Evolutionary conservation across 1,284 basidiomycete genomes (phyloP).

Genomic region (Trichosporon asahii): DNA sequence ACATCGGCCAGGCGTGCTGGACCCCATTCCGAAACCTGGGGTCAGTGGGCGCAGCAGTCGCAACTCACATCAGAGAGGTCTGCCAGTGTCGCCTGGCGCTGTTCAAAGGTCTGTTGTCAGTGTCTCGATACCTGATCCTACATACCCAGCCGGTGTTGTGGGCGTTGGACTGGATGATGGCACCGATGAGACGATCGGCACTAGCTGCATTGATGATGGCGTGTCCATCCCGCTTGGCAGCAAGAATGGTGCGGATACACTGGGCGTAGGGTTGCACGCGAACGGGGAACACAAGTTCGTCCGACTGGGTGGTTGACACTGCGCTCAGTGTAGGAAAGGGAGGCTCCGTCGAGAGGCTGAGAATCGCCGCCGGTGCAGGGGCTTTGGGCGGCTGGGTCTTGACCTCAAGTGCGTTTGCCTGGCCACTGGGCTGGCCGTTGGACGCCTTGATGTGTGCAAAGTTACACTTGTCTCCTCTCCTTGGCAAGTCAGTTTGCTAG

Average conservation of each 20-base stretch:
- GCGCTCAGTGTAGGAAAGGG: background rate
- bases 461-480: constrained; percentile 7
- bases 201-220: background rate
- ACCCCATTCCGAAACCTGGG: background rate
- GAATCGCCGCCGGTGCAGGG: background rate
- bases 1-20: constrained; percentile 58
- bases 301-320: background rate
- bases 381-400: background rate
- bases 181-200: constrained; percentile 14
- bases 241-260: background rate
- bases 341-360: background rate
- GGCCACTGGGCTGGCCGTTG: background rate
- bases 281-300: constrained; percentile 15
- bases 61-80: constrained; percentile 14
- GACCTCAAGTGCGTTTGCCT: background rate
- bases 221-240: background rate
- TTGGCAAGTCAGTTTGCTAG: background rate
- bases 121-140: background rate
- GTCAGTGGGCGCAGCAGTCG: background rate
- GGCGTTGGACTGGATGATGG: constrained; percentile 9
- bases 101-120: constrained; percentile 18
- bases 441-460: background rate
- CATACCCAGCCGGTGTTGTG: constrained; percentile 20
- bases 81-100: constrained; percentile 14
- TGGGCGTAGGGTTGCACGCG: background rate